Percentiles rank a stretch among this genome's conserved stretches.
Evolutionary conservation across 768 basidiomycete species (phyloP).

Genomic region (Pleurotus giganteus): DNA sequence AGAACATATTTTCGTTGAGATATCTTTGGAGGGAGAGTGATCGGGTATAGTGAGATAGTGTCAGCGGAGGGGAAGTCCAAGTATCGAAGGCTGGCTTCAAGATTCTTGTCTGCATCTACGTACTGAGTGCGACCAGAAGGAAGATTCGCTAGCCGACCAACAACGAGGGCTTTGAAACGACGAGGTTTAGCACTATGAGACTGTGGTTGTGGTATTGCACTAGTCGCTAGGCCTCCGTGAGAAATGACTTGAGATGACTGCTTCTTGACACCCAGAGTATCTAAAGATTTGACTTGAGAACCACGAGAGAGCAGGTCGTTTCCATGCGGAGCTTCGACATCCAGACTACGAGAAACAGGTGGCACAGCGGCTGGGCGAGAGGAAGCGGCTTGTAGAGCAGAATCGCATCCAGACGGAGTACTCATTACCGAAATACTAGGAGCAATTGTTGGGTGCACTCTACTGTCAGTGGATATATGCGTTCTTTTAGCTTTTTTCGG

Average conservation of each 20-base stretch:
- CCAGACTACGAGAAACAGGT: too few species aligned
- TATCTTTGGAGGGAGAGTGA: slow-evolving; percentile 57
- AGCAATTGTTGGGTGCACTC: background rate
- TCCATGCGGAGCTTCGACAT: too few species aligned
- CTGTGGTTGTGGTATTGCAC: background rate
- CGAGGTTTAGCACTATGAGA: background rate
- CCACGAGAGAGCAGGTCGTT: too few species aligned
- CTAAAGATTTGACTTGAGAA: too few species aligned
- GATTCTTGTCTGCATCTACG: background rate
- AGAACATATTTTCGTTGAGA: slow-evolving; percentile 56
- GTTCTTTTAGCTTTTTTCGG: background rate
- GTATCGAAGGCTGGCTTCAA: slow-evolving; percentile 21
- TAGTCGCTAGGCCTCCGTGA: background rate
- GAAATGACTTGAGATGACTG: background rate
- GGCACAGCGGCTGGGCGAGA: too few species aligned
- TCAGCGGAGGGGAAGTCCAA: slow-evolving; percentile 33
- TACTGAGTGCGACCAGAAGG: background rate
- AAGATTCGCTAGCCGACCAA: background rate
- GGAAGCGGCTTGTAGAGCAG: background rate
- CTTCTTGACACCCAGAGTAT: too few species aligned
- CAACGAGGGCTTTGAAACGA: background rate
- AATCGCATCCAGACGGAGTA: too few species aligned
- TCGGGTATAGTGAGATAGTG: slow-evolving; percentile 27
- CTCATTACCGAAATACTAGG: too few species aligned
- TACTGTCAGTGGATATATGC: background rate